Evolutionary conservation across 1,284 basidiomycete genomes (phyloP), one percentile per base, ranked within the genome.

Genomic region (Exobasidium cylindrosporum): DNA sequence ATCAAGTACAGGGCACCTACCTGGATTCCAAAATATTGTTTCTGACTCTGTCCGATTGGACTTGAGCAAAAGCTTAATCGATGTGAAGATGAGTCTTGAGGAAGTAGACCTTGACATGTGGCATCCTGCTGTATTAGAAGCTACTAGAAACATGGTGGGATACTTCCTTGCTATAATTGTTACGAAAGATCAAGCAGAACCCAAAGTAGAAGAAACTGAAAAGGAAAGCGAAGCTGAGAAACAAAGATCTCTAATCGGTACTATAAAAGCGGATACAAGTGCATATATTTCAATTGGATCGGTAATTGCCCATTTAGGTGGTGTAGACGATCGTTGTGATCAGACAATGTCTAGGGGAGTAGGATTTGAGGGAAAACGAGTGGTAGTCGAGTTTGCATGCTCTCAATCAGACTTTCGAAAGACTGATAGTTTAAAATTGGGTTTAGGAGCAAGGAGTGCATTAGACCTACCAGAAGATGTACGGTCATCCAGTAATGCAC

Each of bases 101-200:
- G 71, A 73, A 46, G 43, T 75, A 6, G 73, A 75, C 52, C 40
- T 73, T n/a, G 71, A 73, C 40, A 56, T 71, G 10, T 75, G 73
- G 70, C 69, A 73, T 17, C 60, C 67, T 28, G 46, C 50, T 31
- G 69, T 64, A 11, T 61, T 74, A 3, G 56, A 68, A 7, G 59
- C 66, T 3, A 47, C 47, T 6, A 14, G 28, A 10, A 28, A 3
- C 7, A 13, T 49, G 10, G 21, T 53, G 11, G 23, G 26, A 3
- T n/a, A 3, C 24, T 35, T 46, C 28, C 43, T 28, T 26, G 30
- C 44, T 21, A 24, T n/a, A 26, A 44, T 26, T 21, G 10, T n/a
- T 14, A n/a, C 14, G 14, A 43, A 11, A 24, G 10, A 7, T 17
- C n/a, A 50, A 50, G 21, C 17, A 5, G 47, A 50, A 21, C 4